Percentiles rank a stretch among this genome's conserved stretches.
Conservation (phyloP, 768 basidiomycete genomes). For the Amanita rubescens region DNA sequence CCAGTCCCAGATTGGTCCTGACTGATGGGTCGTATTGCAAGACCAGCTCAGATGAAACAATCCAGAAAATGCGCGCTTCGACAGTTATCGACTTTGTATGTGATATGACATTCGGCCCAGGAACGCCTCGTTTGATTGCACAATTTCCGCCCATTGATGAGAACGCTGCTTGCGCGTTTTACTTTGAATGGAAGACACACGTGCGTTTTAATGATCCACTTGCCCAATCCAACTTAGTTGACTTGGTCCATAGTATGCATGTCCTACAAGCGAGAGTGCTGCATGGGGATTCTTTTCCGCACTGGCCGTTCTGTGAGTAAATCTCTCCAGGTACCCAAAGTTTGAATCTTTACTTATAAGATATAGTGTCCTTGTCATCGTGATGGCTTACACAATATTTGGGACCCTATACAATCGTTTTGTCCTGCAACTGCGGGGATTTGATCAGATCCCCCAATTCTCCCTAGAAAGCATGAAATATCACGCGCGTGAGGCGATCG, state of each 20-base stretch:
- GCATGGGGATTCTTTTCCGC: conserved; percentile 46
- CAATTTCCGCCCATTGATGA: conserved; percentile 62
- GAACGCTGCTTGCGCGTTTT: conserved; percentile 64
- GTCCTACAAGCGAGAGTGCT: conserved; percentile 53
- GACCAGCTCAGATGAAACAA: conserved; percentile 26
- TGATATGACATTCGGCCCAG: conserved; percentile 53
- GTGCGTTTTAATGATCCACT: conserved; percentile 31
- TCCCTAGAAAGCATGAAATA: conserved; percentile 44
- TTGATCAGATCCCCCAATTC: conserved; percentile 68
- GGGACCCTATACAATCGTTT: conserved; percentile 75
- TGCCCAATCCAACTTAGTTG: background rate
- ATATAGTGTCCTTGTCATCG: conserved; percentile 43
- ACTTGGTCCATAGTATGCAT: conserved; percentile 47
- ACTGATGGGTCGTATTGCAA: conserved; percentile 61
- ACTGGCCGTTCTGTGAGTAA: conserved; percentile 52
- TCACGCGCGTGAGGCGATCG: conserved; percentile 34
- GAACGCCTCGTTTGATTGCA: conserved; percentile 48
- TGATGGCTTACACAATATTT: conserved; percentile 58
- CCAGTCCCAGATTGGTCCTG: conserved; percentile 48
- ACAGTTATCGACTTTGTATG: conserved; percentile 74
- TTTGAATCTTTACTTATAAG: background rate
- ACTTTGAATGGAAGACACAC: conserved; percentile 79
- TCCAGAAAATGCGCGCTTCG: conserved; percentile 41
- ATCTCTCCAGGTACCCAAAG: background rate
- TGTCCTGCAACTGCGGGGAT: conserved; percentile 62